Base-by-base conservation (phyloP, 2,329 filamentous ascomycete genomes). In the Fusarium compactum region DNA sequence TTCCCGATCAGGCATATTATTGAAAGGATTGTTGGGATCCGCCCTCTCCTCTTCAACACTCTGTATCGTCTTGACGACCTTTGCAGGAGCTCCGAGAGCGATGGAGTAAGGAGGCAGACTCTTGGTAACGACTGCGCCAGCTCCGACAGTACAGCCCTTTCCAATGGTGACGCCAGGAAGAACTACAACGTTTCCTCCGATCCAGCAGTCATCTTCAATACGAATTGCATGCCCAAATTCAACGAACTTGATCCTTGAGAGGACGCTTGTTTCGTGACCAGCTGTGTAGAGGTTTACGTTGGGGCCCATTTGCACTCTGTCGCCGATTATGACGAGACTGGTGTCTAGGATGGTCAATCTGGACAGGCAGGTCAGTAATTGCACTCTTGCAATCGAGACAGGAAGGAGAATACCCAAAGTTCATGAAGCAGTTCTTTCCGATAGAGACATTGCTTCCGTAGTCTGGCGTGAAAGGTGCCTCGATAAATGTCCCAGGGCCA, bases 231-330 rank as follows among this genome's bases (percentile, higher is more conserved):
- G 77, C 0, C 84, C 85, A 60, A 82, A 86, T 69, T 86, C 85
- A 56, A 85, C 78, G 18, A 78, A 78, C 40, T 85, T 81, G 25
- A 84, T 79, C 20, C 85, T 82, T 3, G 81, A 83, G 56, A 82
- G 80, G 1, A 86, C 82, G 70, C 91, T 91, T 0, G 91, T 82
- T 51, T 92, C 91, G 77, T 96, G 93, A 0, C 89, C 91, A 2
- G 88, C 92, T 4, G 89, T 87, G 76, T 89, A 93, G 58, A 96
- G 86, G 52, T 84, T 87, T 0, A 95, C 91, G 72, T 89, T 90
- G 1, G 92, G 91, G 0, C 91, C 93, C 58, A 95, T 85, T 69
- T 92, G 80, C 3, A 92, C 92, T 29, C 92, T 86, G 27, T 90
- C 85, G 0, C 92, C 92, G 48, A 95, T 91, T 6, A 78, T 82